Base-by-base conservation (phyloP, 2,329 filamentous ascomycete species). In the Didymella arachidicola region DNA sequence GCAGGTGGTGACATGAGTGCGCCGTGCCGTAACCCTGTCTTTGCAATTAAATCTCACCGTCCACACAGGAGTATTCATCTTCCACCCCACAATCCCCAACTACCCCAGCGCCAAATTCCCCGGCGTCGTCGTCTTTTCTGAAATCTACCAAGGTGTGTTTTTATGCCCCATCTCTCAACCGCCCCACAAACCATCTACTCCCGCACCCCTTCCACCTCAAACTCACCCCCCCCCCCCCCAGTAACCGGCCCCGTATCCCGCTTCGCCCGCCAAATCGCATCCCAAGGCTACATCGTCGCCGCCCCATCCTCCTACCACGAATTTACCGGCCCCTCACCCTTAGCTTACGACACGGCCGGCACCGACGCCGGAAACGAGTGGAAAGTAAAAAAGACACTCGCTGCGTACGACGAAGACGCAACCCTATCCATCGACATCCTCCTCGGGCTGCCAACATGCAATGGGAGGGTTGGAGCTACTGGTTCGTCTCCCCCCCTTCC, bases 241-340 rank as follows among this genome's bases (percentile, higher is more conserved):
- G 93, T 97, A 18, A 96, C 93, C 58, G 93, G 93, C 1, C 93
- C 93, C 1, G 93, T 97, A 26, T 86, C 89, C 60, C 88, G 94
- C 52, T 97, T 97, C 72, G 92, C 92, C 50, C 88, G 93, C 60
- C 93, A 97, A 76, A 97, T 97, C 69, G 91, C 92, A 38, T 90
- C 92, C 2, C 91, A 96, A 65, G 94, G 93, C 71, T 97, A 96
- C 81, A 96, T 97, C 67, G 93, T 94, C 65, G 93, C 91, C 10
- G 93, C 93, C 0, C 92, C 93, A 0, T 95, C 91, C 34, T 93
- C 89, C 30, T 97, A 97, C 79, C 93, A 97, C 75, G 93, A 97
- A 78, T 97, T 97, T 79, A 92, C 88, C 1, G 90, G 90, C 4
- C 91, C 93, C 0, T 91, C 94, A 70, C 82, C 93, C 11, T 82